A percentile compares a stretch with the other conserved stretches of the same genome.
Conservation (phyloP, 2,329 filamentous ascomycete genomes). For the Trichothecium sympodiale region DNA sequence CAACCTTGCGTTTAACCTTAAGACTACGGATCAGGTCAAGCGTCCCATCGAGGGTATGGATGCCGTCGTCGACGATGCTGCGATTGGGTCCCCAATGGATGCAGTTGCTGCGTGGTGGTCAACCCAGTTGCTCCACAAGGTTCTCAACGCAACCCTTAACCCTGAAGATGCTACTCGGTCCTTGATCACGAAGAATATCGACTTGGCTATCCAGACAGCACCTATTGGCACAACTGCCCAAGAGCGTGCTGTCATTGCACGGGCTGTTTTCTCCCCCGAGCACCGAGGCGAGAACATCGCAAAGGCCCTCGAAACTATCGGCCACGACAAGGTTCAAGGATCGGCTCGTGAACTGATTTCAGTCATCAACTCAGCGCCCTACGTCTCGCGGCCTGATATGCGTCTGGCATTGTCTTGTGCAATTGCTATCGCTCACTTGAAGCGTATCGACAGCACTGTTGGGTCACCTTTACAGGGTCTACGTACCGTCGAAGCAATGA, state of each 20-base stretch:
- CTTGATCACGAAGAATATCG: slow-evolving; percentile 35
- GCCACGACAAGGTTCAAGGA: slow-evolving; percentile 15
- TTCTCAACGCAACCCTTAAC: slow-evolving; percentile 52
- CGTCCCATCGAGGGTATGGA: slow-evolving; percentile 64
- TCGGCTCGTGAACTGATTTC: slow-evolving; percentile 19
- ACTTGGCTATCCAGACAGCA: slow-evolving; percentile 60
- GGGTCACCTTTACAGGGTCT: slow-evolving; percentile 28
- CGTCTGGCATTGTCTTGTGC: slow-evolving; percentile 48
- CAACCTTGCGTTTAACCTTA: slow-evolving; percentile 80
- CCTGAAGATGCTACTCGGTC: too few relatives aligned
- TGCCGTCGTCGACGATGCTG: slow-evolving; percentile 71
- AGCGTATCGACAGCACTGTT: slow-evolving; percentile 25
- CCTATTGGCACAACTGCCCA: slow-evolving; percentile 68
- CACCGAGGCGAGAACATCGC: slow-evolving; percentile 46
- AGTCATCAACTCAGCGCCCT: slow-evolving; percentile 33
- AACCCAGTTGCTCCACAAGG: slow-evolving; percentile 58
- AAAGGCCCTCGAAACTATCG: slow-evolving; percentile 40
- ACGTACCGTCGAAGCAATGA: slow-evolving; percentile 37
- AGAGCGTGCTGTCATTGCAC: slow-evolving; percentile 46
- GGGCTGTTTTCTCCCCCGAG: slow-evolving; percentile 43
- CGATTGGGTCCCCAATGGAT: slow-evolving; percentile 78
- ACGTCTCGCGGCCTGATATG: slow-evolving; percentile 37
- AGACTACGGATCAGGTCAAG: slow-evolving; percentile 55
- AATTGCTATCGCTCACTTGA: slow-evolving; percentile 48
- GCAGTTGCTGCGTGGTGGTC: slow-evolving; percentile 90